phyloP scores from a whole-genome alignment of 164 flowering plant species.

The Warburgia ugandensis region DNA sequence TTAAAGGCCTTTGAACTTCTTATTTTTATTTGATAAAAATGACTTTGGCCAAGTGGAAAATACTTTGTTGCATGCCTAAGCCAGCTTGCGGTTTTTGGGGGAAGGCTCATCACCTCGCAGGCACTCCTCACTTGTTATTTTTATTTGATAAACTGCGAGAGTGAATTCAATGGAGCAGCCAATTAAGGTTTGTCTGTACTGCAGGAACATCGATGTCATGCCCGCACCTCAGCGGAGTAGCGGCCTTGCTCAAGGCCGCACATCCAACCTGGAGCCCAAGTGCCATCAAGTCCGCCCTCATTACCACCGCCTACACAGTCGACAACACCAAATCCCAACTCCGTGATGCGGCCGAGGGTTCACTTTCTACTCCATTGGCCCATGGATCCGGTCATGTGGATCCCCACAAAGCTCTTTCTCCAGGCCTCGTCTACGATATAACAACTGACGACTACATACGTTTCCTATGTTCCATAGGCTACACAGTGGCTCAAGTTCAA shows the following conservation, averaged over 20 bases:
- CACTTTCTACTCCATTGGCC: slow-evolving; percentile 52
- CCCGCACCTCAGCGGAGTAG: slow-evolving; percentile 83
- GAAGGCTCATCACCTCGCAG: too few species aligned
- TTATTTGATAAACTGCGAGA: too few species aligned
- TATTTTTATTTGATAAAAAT: too few species aligned
- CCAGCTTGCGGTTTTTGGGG: too few species aligned
- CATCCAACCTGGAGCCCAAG: slow-evolving; percentile 90
- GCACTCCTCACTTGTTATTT: too few species aligned
- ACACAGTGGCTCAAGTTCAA: slow-evolving; percentile 31
- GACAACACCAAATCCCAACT: slow-evolving; percentile 72
- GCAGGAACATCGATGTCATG: slow-evolving; percentile 94
- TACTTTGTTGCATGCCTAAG: too few species aligned
- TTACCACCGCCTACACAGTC: slow-evolving; percentile 69
- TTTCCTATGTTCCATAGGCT: slow-evolving; percentile 62
- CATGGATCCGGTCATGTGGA: slow-evolving; percentile 84
- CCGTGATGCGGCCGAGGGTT: slow-evolving; percentile 44
- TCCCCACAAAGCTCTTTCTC: slow-evolving; percentile 66
- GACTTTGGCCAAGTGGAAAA: too few species aligned
- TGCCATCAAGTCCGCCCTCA: slow-evolving; percentile 82
- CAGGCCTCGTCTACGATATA: slow-evolving; percentile 75
- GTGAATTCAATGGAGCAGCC: too few species aligned
- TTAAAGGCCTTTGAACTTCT: too few species aligned
- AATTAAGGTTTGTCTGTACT: not conserved
- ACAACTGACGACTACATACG: slow-evolving; percentile 48
- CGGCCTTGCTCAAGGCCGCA: slow-evolving; percentile 75